phyloP scores from a whole-genome alignment of 2,329 filamentous ascomycete species.

The Torrubiellomyces zombiae region DNA sequence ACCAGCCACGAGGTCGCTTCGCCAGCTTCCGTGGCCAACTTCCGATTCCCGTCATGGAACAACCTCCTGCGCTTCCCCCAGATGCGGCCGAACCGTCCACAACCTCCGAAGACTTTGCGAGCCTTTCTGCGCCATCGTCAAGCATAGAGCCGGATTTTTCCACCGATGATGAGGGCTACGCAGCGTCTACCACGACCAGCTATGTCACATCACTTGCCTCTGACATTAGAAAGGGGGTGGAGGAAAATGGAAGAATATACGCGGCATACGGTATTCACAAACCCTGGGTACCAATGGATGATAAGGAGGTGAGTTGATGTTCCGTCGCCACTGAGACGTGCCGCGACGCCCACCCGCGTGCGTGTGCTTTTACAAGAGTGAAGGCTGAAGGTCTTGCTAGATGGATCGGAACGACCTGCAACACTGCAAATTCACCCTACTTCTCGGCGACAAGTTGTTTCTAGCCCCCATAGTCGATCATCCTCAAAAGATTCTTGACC shows the following conservation, averaged over 20 bases:
- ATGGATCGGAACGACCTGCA: constrained; percentile 10
- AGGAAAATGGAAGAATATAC: constrained; percentile 9
- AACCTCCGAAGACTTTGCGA: constrained; percentile 1
- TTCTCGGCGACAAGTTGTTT: constrained; percentile 13
- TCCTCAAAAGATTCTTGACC: constrained; percentile 20
- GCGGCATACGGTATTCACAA: constrained; percentile 10
- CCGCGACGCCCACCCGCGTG: too few species aligned
- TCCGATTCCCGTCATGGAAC: too few species aligned
- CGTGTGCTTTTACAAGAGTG: too few species aligned
- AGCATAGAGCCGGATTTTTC: constrained; percentile 8
- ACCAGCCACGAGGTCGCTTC: too few species aligned
- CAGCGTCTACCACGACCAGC: constrained; percentile 14
- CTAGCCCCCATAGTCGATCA: constrained; percentile 17
- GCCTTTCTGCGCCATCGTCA: not conserved
- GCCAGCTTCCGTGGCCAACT: too few species aligned
- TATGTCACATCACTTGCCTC: constrained; percentile 12
- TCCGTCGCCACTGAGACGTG: not conserved
- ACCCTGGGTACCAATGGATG: constrained; percentile 9
- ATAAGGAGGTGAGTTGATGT: constrained; percentile 4
- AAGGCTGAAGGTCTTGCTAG: too few species aligned
- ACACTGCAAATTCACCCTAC: constrained; percentile 10
- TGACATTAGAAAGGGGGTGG: constrained; percentile 9
- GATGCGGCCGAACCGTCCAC: too few species aligned
- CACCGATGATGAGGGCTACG: constrained; percentile 10
- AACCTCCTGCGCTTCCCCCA: too few species aligned